Evolutionary conservation across 2,329 filamentous ascomycete genomes (phyloP), one percentile per base, ranked within the genome.

Genomic region (Phaeosphaeriaceae sp.): DNA sequence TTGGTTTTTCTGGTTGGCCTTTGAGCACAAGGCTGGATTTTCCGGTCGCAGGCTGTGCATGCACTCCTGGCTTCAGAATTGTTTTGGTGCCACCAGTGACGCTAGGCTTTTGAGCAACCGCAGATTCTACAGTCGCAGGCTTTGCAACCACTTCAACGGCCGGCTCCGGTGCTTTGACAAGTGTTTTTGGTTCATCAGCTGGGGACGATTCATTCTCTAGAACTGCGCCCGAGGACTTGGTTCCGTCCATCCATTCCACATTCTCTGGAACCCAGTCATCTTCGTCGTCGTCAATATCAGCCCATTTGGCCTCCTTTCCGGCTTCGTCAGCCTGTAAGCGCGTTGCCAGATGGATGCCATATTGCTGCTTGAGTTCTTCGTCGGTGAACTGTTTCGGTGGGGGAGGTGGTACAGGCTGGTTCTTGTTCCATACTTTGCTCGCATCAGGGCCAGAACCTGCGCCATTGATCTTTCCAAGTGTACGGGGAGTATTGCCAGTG

Each of bases 201-300:
- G 71, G 66, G 16, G 67, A 63, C n/a, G 60, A 54, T 39, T 67
- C 61, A 18, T 66, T 64, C 42, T 79, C 76, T 38, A 80, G 77
- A 53, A 86, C 82, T 13, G 87, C 84, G 13, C 92, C 79, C 5
- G 86, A 89, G 28, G 88, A 88, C 72, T 93, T 93, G 40, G 90
- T 94, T 45, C 90, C 90, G 71, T 95, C 90, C 67, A 89, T 89
- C 90, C 90, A 95, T 50, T 89, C 89, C 58, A 94, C 91, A 43
- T 88, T 85, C 57, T 94, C 89, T 2, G 90, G 90, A 12, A 87
- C 88, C 88, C 90, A 93, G 65, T 93, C 89, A 30, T 94, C 90
- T 64, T 92, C 89, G 57, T 94, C 90, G 49, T 94, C 90, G 53
- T 94, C 90, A 52, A 93, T 92, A 66, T 95, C 90, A 18, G 90